A percentile compares a stretch with the other conserved stretches of the same genome.
Conservation (phyloP, 495 filamentous ascomycete species). For the Neurospora sp. region DNA sequence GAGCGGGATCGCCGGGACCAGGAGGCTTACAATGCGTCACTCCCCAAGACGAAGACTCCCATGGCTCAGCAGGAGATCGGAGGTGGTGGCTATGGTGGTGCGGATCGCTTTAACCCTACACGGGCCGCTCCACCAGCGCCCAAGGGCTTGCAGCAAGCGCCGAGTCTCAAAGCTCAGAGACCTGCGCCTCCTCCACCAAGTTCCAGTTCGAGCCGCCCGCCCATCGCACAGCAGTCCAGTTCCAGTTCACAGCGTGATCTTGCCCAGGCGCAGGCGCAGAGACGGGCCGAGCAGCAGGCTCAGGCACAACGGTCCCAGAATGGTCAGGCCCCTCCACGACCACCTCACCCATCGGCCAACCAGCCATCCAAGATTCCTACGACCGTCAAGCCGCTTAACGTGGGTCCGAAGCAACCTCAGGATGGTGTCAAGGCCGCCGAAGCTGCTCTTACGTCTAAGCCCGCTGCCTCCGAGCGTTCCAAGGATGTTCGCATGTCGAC, state of each 20-base stretch:
- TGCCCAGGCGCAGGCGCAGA: conserved; percentile 13
- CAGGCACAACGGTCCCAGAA: conserved; percentile 21
- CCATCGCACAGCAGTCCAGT: conserved; percentile 31
- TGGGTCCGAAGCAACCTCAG: conserved; percentile 62
- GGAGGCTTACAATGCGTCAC: conserved; percentile 76
- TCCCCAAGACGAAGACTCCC: conserved; percentile 65
- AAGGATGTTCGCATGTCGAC: conserved; percentile 92
- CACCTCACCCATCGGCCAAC: conserved; percentile 23
- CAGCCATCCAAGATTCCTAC: conserved; percentile 51
- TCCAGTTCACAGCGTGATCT: conserved; percentile 19
- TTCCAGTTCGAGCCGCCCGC: conserved; percentile 25
- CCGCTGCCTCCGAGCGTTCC: conserved; percentile 53
- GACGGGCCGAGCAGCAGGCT: conserved; percentile 19
- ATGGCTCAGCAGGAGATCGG: conserved; percentile 84
- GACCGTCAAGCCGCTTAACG: conserved; percentile 82
- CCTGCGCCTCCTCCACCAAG: conserved; percentile 41
- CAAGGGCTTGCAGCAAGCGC: conserved; percentile 35
- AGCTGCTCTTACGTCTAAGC: conserved; percentile 67
- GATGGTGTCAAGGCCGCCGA: conserved; percentile 74
- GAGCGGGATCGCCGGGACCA: conserved; percentile 63
- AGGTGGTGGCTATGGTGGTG: conserved; percentile 25
- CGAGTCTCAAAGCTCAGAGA: conserved; percentile 41
- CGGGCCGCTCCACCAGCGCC: conserved; percentile 57
- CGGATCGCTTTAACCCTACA: conserved; percentile 72
- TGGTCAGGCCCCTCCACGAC: conserved; percentile 19